Conservation (phyloP, 768 basidiomycete genomes). For the Auricularia sp. region DNA sequence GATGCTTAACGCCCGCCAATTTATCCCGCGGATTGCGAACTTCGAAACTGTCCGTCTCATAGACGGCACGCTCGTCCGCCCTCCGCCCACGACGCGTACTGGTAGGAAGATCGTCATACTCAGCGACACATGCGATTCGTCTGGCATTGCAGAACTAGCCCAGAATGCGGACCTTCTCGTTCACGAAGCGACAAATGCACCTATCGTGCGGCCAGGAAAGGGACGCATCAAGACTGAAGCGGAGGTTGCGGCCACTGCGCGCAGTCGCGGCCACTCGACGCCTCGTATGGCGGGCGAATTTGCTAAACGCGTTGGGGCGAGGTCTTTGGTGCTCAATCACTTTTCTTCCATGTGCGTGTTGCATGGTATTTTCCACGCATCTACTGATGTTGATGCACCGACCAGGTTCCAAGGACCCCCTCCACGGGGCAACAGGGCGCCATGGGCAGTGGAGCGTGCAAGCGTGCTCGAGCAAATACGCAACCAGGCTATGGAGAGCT, state of each 20-base stretch:
- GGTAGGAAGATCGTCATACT: constrained; percentile 62
- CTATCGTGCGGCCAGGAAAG: constrained; percentile 36
- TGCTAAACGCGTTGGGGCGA: constrained; percentile 50
- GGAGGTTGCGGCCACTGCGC: constrained; percentile 43
- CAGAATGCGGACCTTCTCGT: constrained; percentile 60
- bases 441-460: neutral
- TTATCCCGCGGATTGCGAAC: neutral
- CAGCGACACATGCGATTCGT: constrained; percentile 64
- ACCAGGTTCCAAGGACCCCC: neutral
- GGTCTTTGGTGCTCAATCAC: constrained; percentile 65
- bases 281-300: constrained; percentile 71
- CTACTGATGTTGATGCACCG: neutral
- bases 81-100: constrained; percentile 22
- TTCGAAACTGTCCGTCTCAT: constrained; percentile 17
- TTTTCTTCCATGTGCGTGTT: constrained; percentile 52
- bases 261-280: constrained; percentile 68
- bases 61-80: constrained; percentile 19
- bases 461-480: neutral
- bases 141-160: constrained; percentile 47
- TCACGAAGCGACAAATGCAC: constrained; percentile 79
- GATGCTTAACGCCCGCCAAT: constrained; percentile 15
- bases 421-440: neutral
- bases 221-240: constrained; percentile 31
- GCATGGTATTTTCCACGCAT: neutral
- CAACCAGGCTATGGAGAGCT: too few relatives aligned